A percentile compares a stretch with the other conserved stretches of the same genome.
phyloP scores from a whole-genome alignment of 2,329 filamentous ascomycete species.

The Calonectria fujianensis region DNA sequence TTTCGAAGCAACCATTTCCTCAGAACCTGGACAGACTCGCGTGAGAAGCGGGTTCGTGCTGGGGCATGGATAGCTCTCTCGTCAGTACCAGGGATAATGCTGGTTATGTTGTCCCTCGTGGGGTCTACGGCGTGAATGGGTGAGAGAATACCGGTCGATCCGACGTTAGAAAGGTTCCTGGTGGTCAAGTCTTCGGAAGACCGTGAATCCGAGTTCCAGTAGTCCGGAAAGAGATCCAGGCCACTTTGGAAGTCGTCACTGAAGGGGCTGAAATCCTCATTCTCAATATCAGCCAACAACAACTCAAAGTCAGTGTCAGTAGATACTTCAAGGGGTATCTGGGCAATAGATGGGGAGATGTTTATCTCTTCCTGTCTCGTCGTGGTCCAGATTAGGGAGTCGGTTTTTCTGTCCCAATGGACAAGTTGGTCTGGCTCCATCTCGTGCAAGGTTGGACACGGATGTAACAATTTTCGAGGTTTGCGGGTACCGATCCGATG shows the following conservation, averaged over 20 bases:
- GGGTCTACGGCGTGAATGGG: too few relatives aligned
- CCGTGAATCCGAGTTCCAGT: slow-evolving; percentile 62
- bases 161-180: slow-evolving; percentile 67
- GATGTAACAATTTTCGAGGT: neutral
- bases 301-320: slow-evolving; percentile 66
- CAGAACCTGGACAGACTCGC: slow-evolving; percentile 85
- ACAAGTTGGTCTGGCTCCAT: slow-evolving; percentile 78
- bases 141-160: slow-evolving; percentile 57
- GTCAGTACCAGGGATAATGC: neutral
- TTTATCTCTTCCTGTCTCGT: slow-evolving; percentile 10
- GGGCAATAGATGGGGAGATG: neutral
- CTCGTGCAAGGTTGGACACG: too few relatives aligned
- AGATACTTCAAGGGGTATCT: neutral
- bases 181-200: slow-evolving; percentile 65
- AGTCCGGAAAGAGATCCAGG: slow-evolving; percentile 52
- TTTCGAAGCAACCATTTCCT: slow-evolving; percentile 91
- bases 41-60: slow-evolving; percentile 84
- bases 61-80: slow-evolving; percentile 63
- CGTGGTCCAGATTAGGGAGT: slow-evolving; percentile 53
- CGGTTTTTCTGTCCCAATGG: slow-evolving; percentile 74
- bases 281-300: slow-evolving; percentile 72
- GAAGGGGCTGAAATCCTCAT: slow-evolving; percentile 76
- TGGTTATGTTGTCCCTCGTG: neutral
- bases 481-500: too few relatives aligned
- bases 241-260: slow-evolving; percentile 61